These are phyloP conservation scores for Erythrophleum ivorense DNA, from an alignment of 331 rosid genomes.

Conservation along the genomic window DNA sequence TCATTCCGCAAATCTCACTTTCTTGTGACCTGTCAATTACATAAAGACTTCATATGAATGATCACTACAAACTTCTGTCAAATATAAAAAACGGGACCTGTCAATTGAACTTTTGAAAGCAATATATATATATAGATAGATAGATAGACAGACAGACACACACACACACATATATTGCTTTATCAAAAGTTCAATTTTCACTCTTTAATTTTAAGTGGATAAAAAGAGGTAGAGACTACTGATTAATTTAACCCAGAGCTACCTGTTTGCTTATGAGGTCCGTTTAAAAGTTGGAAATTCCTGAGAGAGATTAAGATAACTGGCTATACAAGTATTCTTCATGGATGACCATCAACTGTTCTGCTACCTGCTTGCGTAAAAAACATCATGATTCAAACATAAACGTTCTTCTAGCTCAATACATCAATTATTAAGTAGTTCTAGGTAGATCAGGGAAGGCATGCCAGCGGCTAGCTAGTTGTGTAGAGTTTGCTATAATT, in stretches of 20 bases:
- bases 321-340: slow-evolving; percentile 14
- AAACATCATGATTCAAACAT: background rate
- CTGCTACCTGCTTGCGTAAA: slow-evolving; percentile 9
- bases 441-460: no score
- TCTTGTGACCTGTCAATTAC: background rate
- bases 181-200: no score
- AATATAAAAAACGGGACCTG: no score
- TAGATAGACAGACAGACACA: no score
- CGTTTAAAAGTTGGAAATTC: background rate
- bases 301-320: background rate
- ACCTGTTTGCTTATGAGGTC: background rate
- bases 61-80: background rate
- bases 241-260: background rate
- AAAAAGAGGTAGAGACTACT: background rate
- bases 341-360: slow-evolving; percentile 8
- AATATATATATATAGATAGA: no score
- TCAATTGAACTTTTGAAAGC: no score
- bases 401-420: background rate
- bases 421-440: background rate
- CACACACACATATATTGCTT: no score
- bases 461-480: no score
- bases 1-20: background rate
- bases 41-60: background rate
- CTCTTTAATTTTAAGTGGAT: background rate
- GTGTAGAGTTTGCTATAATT: no score